Evolutionary conservation across 345 rosid species (phyloP), one percentile per base, ranked within the genome.

Genomic region (Adansonia digitata): DNA sequence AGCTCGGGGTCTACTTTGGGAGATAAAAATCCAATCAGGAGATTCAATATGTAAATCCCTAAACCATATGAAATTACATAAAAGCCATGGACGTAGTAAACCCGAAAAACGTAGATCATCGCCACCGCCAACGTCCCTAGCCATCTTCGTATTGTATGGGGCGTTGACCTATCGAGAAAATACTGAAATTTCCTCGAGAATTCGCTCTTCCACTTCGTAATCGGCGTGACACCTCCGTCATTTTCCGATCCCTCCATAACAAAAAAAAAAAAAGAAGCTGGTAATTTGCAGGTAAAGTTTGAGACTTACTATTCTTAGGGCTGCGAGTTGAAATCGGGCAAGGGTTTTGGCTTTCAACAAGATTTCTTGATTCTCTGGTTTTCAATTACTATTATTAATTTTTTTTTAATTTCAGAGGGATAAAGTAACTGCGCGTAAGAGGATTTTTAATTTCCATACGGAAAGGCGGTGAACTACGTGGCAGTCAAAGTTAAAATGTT

Each of bases 1-100:
- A 91, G 81, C 80, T 91, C 93, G 0, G 91, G 97, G 77, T 93
- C 97, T 75, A 89, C 91, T 74, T 84, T 85, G 5, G 97, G 97
- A 1, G 93, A 91, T 29, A 91, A 81, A 83, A 91, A 93, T 55
- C 94, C 93, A 64, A 91, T 91, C 82, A 93, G 84, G 66, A 88
- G 84, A 83, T 93, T 93, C 86, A 88, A 84, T 69, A 89, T 83
- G 63, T 91, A 93, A 72, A 91, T 93, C 70, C 93, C 93, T 12
- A 87, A 83, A 31, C 93, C 93, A 76, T 91, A 93, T 0, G 90
- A 82, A 56, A 88, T 77, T 18, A 86, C 85, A 56, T 87, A 91
- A 70, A 86, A 91, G 10, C 98, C 97, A 64, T 89, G 78, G 60
- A 81, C 82, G 62, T 72, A 88, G 81, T 77, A 90, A 72, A 90